These are phyloP conservation scores for Candida koratica DNA, from an alignment of 805 yeast genomes.

Conservation along the genomic window DNA sequence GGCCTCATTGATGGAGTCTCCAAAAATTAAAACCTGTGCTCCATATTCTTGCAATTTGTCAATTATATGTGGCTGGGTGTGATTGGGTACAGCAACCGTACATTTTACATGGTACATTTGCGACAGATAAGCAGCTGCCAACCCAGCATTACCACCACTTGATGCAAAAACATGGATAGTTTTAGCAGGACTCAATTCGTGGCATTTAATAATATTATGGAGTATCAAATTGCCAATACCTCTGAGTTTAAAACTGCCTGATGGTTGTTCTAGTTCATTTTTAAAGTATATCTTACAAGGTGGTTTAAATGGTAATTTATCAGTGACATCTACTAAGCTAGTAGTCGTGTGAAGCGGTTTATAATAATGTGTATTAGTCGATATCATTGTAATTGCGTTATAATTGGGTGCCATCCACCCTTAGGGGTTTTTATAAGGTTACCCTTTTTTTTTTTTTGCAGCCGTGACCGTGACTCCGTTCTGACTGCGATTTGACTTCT, in stretches of 20 bases:
- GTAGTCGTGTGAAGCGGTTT: constrained; percentile 24
- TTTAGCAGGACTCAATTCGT: constrained; percentile 18
- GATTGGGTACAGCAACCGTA: constrained; percentile 30
- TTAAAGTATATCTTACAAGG: constrained; percentile 46
- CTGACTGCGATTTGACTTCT: constrained; percentile 6
- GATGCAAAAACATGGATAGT: constrained; percentile 24
- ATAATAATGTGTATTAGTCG: not conserved
- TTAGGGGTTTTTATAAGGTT: constrained; percentile 1
- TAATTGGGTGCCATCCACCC: too few species aligned
- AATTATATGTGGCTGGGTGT: constrained; percentile 20
- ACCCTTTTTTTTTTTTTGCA: too few species aligned
- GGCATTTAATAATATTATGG: constrained; percentile 26
- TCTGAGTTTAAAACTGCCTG: constrained; percentile 55
- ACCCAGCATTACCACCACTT: constrained; percentile 37
- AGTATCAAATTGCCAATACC: constrained; percentile 50
- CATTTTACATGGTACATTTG: constrained; percentile 20
- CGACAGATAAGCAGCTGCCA: constrained; percentile 32
- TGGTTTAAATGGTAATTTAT: constrained; percentile 26
- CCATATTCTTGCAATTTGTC: constrained; percentile 19
- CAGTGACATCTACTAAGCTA: constrained; percentile 38
- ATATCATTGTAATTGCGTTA: too few species aligned
- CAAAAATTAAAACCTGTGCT: constrained; percentile 24
- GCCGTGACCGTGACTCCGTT: constrained; percentile 3
- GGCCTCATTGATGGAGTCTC: constrained; percentile 33
- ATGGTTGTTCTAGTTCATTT: constrained; percentile 53